Base-by-base conservation (phyloP, 1,284 basidiomycete species). In the Cronartium quercuum region DNA sequence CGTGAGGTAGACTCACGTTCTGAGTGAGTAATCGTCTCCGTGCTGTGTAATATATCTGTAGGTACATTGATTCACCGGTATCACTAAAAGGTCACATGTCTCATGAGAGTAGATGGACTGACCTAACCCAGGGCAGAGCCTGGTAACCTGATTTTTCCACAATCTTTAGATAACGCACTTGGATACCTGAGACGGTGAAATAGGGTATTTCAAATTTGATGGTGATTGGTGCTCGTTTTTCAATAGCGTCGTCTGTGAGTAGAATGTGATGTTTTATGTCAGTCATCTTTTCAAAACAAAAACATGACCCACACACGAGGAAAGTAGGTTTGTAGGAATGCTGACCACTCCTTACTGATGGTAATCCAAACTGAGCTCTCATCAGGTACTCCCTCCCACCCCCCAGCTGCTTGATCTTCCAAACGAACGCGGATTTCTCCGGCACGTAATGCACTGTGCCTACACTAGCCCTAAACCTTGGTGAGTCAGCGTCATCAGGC, bases 151-250 rank as follows among this genome's bases (percentile, higher is more conserved):
- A 94, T 86, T 98, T 98, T 83, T 98, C 96, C 0, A 98, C 94
- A 70, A 99, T 94, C 84, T 98, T 98, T 78, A 93, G 85, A 81
- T 97, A 98, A 68, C 94, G 87, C 18, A 98, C 95, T 83, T 96
- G 93, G 76, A 98, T 96, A 9, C 96, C 95, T 0, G 93, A 96
- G 0, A 73, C 70, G 0, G 94, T 97, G 82, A 97, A 97, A 84
- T 96, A 97, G 1, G 95, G 94, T 60, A 98, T 97, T 84, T 98
- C 95, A 78, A 94, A 98, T 83, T 92, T 94, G 83, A 98, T 92
- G 0, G 90, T 92, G 79, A 98, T 96, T 0, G 96, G 96, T 29
- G 93, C 89, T 34, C 92, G 89, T 80, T 93, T 92, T 79, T 94
- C 92, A 64, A 90, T 84, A 71, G 94, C 93, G 80, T 90, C 89